Conservation (phyloP, 768 basidiomycete species). For the Trametes maxima region DNA sequence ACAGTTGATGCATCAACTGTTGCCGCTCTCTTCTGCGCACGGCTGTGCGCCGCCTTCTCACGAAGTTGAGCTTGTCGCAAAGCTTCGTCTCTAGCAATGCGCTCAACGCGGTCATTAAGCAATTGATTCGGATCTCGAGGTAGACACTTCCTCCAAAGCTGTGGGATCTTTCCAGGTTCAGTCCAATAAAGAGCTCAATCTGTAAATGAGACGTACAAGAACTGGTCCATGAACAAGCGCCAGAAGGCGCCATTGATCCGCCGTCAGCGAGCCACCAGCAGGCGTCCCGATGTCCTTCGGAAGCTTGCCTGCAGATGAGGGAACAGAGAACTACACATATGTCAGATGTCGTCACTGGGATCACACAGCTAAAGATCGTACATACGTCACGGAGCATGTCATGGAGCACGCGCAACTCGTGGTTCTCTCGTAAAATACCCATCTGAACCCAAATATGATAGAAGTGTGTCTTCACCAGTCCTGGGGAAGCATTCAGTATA, state of each 20-base stretch:
- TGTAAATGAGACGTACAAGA: no score
- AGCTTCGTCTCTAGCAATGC: not conserved
- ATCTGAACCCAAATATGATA: constrained; percentile 4
- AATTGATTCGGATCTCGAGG: not conserved
- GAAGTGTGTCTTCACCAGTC: constrained; percentile 10
- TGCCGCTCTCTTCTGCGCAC: not conserved
- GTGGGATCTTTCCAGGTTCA: not conserved
- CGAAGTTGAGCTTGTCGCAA: not conserved
- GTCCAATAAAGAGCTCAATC: no score
- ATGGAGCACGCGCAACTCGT: constrained; percentile 15
- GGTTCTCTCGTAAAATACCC: not conserved
- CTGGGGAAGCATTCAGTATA: not conserved
- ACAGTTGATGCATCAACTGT: not conserved
- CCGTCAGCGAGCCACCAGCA: constrained; percentile 5
- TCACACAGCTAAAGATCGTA: no score
- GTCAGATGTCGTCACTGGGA: not conserved
- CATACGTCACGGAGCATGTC: constrained; percentile 13
- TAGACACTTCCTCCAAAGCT: not conserved
- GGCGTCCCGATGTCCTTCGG: constrained; percentile 3
- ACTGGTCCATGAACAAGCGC: constrained; percentile 33
- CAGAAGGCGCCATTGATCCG: constrained; percentile 29
- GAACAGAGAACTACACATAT: constrained; percentile 25
- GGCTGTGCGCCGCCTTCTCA: not conserved
- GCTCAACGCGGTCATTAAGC: not conserved
- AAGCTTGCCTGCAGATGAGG: constrained; percentile 30